Percentiles rank a stretch among this genome's conserved stretches.
These are phyloP conservation scores for Lepidium campestre DNA, from an alignment of 441 rosid species.

Conservation along the genomic window DNA sequence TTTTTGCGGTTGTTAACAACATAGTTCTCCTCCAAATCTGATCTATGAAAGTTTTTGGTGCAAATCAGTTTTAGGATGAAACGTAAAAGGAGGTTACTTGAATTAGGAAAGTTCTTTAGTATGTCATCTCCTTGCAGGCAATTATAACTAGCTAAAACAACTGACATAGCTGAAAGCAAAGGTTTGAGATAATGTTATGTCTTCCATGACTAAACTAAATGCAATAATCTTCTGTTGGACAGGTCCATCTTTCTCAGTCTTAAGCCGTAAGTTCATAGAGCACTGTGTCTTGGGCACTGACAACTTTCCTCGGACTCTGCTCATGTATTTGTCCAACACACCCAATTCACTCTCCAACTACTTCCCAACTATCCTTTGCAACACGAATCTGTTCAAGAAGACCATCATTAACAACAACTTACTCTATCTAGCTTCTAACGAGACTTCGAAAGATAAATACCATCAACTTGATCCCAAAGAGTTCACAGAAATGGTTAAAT, in stretches of 20 bases:
- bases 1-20: background rate
- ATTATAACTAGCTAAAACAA: background rate
- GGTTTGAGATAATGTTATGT: background rate
- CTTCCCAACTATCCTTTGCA: constrained; percentile 80
- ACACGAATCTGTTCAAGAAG: constrained; percentile 51
- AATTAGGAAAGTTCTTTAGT: background rate
- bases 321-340: constrained; percentile 88
- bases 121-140: background rate
- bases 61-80: background rate
- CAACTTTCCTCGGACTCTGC: constrained; percentile 83
- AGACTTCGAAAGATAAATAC: constrained; percentile 33
- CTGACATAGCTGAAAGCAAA: background rate
- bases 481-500: constrained; percentile 53
- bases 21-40: background rate
- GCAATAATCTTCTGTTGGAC: constrained; percentile 22
- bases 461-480: constrained; percentile 47
- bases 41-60: background rate
- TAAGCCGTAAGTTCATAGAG: constrained; percentile 70
- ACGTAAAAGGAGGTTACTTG: background rate
- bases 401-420: constrained; percentile 71
- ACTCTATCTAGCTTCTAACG: constrained; percentile 44
- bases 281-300: constrained; percentile 80
- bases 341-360: constrained; percentile 68
- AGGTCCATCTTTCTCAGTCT: constrained; percentile 73
- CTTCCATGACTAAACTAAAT: constrained; percentile 8